A percentile compares a stretch with the other conserved stretches of the same genome.
These are phyloP conservation scores for Beauveria rudraprayagi DNA, from an alignment of 2,329 filamentous ascomycete species.

Conservation along the genomic window DNA sequence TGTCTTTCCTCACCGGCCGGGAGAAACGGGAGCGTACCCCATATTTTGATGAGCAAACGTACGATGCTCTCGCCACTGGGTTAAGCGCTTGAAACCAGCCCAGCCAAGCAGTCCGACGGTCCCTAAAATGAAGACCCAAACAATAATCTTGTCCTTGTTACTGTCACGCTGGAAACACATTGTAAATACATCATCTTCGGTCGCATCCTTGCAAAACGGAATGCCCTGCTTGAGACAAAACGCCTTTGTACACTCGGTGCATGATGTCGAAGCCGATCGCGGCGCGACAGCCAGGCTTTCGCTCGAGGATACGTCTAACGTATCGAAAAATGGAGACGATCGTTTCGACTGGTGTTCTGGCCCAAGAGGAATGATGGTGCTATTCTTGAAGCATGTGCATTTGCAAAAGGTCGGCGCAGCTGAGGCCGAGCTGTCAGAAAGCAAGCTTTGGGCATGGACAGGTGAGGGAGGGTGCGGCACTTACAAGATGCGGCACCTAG, in stretches of 20 bases:
- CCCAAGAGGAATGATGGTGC: conserved; percentile 57
- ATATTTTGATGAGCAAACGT: conserved; percentile 21
- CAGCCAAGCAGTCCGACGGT: conserved; percentile 52
- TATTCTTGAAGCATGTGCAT: conserved; percentile 63
- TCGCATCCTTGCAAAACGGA: conserved; percentile 54
- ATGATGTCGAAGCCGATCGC: conserved; percentile 38
- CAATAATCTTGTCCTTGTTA: conserved; percentile 58
- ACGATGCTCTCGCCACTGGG: conserved; percentile 32
- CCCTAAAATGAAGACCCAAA: conserved; percentile 55
- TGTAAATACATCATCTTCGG: conserved; percentile 54
- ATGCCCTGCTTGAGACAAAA: conserved; percentile 54
- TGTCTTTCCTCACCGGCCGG: conserved; percentile 14
- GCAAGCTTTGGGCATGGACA: neutral
- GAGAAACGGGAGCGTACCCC: conserved; percentile 23
- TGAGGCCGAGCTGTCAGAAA: conserved; percentile 24
- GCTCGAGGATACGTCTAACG: neutral
- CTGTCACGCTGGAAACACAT: conserved; percentile 60
- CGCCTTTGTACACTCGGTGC: conserved; percentile 55
- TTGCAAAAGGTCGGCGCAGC: conserved; percentile 59
- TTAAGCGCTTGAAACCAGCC: conserved; percentile 44
- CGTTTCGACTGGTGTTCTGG: conserved; percentile 29
- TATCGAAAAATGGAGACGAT: conserved; percentile 15
- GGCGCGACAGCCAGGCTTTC: conserved; percentile 19
- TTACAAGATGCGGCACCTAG: conserved; percentile 36
- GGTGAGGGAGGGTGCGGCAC: conserved; percentile 11